Conservation (phyloP, 805 yeast genomes). For the Schwanniomyces sp. region DNA sequence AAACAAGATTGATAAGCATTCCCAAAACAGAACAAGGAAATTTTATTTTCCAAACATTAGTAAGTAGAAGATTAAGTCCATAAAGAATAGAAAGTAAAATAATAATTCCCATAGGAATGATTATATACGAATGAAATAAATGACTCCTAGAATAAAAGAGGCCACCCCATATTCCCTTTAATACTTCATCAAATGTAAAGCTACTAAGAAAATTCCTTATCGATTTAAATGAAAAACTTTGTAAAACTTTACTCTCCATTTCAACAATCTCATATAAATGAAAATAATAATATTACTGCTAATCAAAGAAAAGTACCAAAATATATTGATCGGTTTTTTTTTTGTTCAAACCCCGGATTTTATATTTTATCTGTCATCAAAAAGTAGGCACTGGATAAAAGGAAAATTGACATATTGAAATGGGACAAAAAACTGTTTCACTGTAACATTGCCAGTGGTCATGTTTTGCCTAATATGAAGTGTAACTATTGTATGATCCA, state of each 20-base stretch:
- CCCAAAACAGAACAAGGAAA: conserved; percentile 74
- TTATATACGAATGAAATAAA: conserved; percentile 42
- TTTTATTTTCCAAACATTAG: conserved; percentile 42
- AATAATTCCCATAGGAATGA: conserved; percentile 51
- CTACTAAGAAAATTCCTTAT: not conserved
- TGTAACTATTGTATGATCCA: too few species aligned
- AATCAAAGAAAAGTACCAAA: too few species aligned
- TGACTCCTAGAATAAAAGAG: conserved; percentile 33
- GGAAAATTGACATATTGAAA: too few species aligned
- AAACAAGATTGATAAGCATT: conserved; percentile 58
- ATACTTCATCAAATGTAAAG: conserved; percentile 1
- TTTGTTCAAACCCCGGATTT: too few species aligned
- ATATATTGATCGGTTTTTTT: too few species aligned
- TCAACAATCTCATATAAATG: not conserved
- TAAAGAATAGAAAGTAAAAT: conserved; percentile 47
- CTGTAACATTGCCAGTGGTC: too few species aligned
- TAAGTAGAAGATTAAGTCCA: conserved; percentile 51
- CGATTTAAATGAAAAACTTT: not conserved
- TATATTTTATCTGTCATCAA: too few species aligned
- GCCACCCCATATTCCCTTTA: conserved; percentile 25
- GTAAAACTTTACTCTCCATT: not conserved
- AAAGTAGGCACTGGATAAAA: too few species aligned
- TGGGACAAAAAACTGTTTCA: too few species aligned
- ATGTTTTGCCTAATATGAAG: too few species aligned
- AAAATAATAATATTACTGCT: too few species aligned